phyloP scores from a whole-genome alignment of 2,329 filamentous ascomycete species.

The Amphichorda felina region DNA sequence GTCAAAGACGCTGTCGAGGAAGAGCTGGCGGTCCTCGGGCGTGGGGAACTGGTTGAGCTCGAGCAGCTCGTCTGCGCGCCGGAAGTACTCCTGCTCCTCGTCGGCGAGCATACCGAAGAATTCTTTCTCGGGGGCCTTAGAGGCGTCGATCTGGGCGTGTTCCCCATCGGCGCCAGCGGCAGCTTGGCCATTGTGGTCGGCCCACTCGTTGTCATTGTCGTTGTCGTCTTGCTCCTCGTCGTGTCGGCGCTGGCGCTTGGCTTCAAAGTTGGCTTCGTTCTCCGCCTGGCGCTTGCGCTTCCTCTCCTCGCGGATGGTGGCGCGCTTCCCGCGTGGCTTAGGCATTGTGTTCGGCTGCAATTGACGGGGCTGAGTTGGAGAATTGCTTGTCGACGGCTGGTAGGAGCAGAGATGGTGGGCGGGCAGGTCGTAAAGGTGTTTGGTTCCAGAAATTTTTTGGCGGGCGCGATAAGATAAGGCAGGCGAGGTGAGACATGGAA shows the following conservation, averaged over 20 bases:
- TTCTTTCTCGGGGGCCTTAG: constrained; percentile 39
- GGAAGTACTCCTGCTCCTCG: constrained; percentile 93
- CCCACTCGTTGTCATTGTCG: constrained; percentile 8
- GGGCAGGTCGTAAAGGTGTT: too few species aligned
- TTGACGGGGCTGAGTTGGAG: too few species aligned
- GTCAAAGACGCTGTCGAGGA: constrained; percentile 70
- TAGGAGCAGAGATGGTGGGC: too few species aligned
- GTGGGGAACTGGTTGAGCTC: constrained; percentile 80
- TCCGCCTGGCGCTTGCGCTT: constrained; percentile 25
- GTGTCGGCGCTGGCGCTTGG: constrained; percentile 13
- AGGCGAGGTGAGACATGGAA: too few species aligned
- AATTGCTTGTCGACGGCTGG: too few species aligned
- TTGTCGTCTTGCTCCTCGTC: constrained; percentile 8
- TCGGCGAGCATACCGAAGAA: constrained; percentile 93
- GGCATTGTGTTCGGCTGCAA: constrained; percentile 18
- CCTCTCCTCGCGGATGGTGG: constrained; percentile 23
- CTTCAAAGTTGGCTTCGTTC: constrained; percentile 7
- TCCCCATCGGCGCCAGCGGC: constrained; percentile 5
- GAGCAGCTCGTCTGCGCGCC: constrained; percentile 77
- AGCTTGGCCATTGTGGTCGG: constrained; percentile 10
- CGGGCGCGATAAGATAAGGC: constrained; percentile 3
- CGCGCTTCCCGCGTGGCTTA: constrained; percentile 30
- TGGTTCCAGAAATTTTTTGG: neutral
- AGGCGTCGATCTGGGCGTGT: neutral
- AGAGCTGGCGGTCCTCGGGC: constrained; percentile 57